Percentiles rank a stretch among this genome's conserved stretches.
Evolutionary conservation across 345 rosid genomes (phyloP).

Genomic region (Brassica incana): DNA sequence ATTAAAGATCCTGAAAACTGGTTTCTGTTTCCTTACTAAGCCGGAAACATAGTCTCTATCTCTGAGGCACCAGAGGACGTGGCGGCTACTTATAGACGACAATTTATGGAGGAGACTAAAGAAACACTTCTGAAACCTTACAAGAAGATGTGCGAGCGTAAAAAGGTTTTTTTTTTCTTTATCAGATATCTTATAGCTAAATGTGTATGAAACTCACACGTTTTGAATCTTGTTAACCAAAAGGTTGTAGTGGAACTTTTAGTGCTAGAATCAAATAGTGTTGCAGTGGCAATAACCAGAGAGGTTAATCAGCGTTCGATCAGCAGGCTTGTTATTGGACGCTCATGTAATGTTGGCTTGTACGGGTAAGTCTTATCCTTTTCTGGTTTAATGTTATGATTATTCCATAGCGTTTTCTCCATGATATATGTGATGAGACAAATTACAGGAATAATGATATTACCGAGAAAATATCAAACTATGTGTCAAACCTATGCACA

Average conservation of each 20-base stretch:
- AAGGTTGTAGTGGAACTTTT: conserved; percentile 63
- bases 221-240: conserved; percentile 23
- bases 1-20: neutral
- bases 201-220: neutral
- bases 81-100: conserved; percentile 63
- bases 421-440: conserved; percentile 8
- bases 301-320: conserved; percentile 54
- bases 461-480: conserved; percentile 56
- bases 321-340: conserved; percentile 77
- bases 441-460: conserved; percentile 41
- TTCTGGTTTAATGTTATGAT: neutral
- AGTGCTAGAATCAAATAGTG: conserved; percentile 65
- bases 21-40: conserved; percentile 36
- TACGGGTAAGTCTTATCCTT: conserved; percentile 2
- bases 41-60: conserved; percentile 55
- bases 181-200: neutral
- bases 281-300: conserved; percentile 63
- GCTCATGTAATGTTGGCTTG: conserved; percentile 54
- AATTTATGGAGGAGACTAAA: conserved; percentile 54
- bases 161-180: conserved; percentile 36
- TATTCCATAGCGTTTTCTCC: neutral
- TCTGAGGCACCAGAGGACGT: conserved; percentile 76
- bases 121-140: conserved; percentile 61
- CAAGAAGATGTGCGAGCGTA: conserved; percentile 58
- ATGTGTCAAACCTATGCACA: conserved; percentile 63